Base-by-base conservation (phyloP, 345 rosid genomes). In the Murraya koenigii region DNA sequence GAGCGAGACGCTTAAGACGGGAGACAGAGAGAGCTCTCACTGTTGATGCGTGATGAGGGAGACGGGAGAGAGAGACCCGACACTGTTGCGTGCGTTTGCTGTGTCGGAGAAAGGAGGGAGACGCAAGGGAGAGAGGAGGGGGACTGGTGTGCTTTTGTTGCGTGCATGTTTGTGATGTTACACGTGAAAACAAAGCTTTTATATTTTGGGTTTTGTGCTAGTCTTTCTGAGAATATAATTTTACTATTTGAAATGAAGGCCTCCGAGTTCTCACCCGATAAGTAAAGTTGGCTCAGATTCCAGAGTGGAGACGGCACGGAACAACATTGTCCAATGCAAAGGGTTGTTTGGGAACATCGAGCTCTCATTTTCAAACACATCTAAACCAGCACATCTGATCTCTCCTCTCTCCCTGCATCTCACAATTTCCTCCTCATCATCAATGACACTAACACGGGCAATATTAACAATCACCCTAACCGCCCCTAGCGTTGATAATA, bases 381-480 rank as follows among this genome's bases (percentile, higher is more conserved):
- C 90, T 66, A 88, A 76, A 5, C 91, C 93, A 39, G 91, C 90
- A 8, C 90, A 90, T 28, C 78, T 75, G 28, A 88, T 84, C 58
- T 85, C 81, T 64, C 88, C 84, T 8, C 41, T 8, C 2, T 39
- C 44, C 44, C n/a, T 77, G 71, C 28, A 82, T 65, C 77, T 76
- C 71, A 86, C 90, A 81, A 88, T 62, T 8, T 8, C 44, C 44
- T 87, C 87, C 77, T 85, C 79, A 80, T 91, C 89, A 32, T 89
- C 91, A 0, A 89, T 77, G 39, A 89, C 75, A 2, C 84, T n/a
- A 19, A 91, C 91, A 0, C 91, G 89, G 2, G 88, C 91, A 22
- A 89, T 66, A 36, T 91, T 89, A 25, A 88, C 74, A 8, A 88
- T 41, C 20, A 89, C 79, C 7, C 90, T 88, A 47, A 78, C 80